These are phyloP conservation scores for Boletus rubroflammeus DNA, from an alignment of 768 basidiomycete genomes.

Conservation along the genomic window DNA sequence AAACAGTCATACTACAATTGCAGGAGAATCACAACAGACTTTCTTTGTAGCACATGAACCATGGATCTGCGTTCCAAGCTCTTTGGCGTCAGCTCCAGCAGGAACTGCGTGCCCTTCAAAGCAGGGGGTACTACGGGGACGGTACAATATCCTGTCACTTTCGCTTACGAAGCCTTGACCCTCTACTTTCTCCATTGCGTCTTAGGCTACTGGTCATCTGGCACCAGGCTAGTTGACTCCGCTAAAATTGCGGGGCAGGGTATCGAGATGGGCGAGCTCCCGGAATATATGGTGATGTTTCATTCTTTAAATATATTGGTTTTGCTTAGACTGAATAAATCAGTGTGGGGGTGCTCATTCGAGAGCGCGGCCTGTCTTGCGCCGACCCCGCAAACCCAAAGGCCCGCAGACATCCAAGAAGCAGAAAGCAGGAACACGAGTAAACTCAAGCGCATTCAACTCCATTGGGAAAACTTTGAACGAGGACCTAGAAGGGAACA, in stretches of 20 bases:
- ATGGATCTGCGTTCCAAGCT: conserved; percentile 71
- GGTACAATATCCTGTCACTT: conserved; percentile 38
- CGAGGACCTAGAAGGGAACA: conserved; percentile 35
- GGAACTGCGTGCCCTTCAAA: conserved; percentile 70
- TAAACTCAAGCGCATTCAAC: conserved; percentile 57
- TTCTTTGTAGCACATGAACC: conserved; percentile 66
- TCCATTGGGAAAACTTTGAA: conserved; percentile 55
- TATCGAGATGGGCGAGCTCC: conserved; percentile 54
- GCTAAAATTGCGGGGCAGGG: conserved; percentile 49
- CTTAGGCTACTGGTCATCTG: conserved; percentile 80
- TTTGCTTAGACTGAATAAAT: not conserved
- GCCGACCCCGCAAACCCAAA: conserved; percentile 46
- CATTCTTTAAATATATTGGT: not conserved
- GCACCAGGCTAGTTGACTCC: conserved; percentile 66
- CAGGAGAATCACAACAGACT: not conserved
- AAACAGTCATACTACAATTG: not conserved
- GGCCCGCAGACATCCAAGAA: conserved; percentile 62
- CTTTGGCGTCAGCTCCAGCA: conserved; percentile 63
- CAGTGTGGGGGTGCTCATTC: conserved; percentile 81
- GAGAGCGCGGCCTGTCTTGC: conserved; percentile 51
- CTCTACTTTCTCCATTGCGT: not conserved
- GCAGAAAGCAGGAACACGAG: conserved; percentile 68
- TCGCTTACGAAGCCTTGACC: conserved; percentile 6
- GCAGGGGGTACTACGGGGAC: conserved; percentile 78
- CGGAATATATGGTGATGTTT: conserved; percentile 66